Evolutionary conservation across 495 filamentous ascomycete genomes (phyloP), one percentile per base, ranked within the genome.

Genomic region (Coniosporium apollinis): DNA sequence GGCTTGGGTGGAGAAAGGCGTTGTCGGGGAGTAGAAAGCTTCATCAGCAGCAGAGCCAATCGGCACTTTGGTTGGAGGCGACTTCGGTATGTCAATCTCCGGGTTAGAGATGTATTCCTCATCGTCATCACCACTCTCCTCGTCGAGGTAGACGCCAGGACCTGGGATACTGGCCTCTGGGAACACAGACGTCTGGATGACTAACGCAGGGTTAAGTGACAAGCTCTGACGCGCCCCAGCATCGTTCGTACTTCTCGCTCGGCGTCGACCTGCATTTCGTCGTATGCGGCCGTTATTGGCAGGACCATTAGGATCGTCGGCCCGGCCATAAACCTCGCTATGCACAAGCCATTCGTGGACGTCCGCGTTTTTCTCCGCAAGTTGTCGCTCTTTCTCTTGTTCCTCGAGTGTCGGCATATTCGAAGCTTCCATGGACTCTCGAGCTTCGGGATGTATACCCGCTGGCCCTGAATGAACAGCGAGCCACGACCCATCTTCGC

Each of bases 181-280:
- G 46, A 37, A 46, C 29, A 40, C 31, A 19, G 22, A 30, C 19
- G 22, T 20, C 9, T 33, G 45, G 13, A 45, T 38, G 3, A 39
- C 42, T 16, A 45, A 34, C 14, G 38, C 43, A 30, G 33, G 39
- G 30, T n/a, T n/a, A n/a, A n/a, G n/a, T n/a, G n/a, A n/a, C n/a
- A n/a, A n/a, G n/a, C n/a, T n/a, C n/a, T n/a, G n/a, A n/a, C n/a
- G n/a, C n/a, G n/a, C n/a, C n/a, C n/a, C n/a, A n/a, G n/a, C n/a
- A 29, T 52, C 51, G 24, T 48, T 50, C 8, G 43, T 41, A 33
- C 49, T 55, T 26, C 50, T 52, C 10, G 51, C 49, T 24, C 49
- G 15, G 11, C 39, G 49, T 24, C 46, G 43, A 20, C 32, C 22
- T 6, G 32, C 8, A 15, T 32, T 35, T 20, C 33, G n/a, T n/a